Evolutionary conservation across 2,329 filamentous ascomycete species (phyloP).

Genomic region (Metarhizium sp.): DNA sequence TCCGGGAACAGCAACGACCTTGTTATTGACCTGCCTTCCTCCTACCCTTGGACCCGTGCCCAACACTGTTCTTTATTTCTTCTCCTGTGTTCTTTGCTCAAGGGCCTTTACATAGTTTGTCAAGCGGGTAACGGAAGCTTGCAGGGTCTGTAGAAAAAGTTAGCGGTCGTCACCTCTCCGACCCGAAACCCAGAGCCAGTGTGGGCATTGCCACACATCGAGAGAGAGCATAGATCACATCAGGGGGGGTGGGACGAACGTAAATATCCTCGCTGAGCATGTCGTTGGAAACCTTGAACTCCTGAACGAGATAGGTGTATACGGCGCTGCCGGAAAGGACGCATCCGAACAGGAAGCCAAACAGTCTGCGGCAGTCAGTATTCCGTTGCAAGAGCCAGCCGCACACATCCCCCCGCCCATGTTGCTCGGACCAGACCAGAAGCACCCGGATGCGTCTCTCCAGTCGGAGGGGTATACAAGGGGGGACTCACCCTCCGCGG

Average conservation of each 20-base stretch:
- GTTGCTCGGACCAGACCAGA: too few species aligned
- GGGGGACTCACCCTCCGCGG: constrained; percentile 45
- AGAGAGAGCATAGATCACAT: neutral
- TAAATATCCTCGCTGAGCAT: constrained; percentile 92
- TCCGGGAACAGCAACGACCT: neutral
- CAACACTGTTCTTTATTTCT: constrained; percentile 7
- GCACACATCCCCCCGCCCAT: too few species aligned
- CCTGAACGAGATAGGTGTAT: constrained; percentile 87
- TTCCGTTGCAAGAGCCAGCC: too few species aligned
- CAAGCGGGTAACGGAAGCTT: constrained; percentile 77
- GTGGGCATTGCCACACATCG: too few species aligned
- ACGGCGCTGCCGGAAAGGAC: constrained; percentile 69
- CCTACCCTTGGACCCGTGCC: neutral
- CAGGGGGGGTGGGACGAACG: constrained; percentile 47
- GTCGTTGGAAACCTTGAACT: constrained; percentile 91
- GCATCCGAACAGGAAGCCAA: constrained; percentile 84
- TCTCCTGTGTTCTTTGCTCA: constrained; percentile 70
- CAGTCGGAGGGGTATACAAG: neutral
- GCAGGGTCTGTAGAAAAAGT: constrained; percentile 55
- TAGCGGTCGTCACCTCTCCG: neutral
- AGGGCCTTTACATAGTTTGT: constrained; percentile 74
- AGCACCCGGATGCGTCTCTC: too few species aligned
- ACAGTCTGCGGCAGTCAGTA: constrained; percentile 47
- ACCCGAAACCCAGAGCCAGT: neutral
- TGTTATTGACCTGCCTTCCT: neutral